phyloP scores from a whole-genome alignment of 768 basidiomycete species.

The Terana coerulea region DNA sequence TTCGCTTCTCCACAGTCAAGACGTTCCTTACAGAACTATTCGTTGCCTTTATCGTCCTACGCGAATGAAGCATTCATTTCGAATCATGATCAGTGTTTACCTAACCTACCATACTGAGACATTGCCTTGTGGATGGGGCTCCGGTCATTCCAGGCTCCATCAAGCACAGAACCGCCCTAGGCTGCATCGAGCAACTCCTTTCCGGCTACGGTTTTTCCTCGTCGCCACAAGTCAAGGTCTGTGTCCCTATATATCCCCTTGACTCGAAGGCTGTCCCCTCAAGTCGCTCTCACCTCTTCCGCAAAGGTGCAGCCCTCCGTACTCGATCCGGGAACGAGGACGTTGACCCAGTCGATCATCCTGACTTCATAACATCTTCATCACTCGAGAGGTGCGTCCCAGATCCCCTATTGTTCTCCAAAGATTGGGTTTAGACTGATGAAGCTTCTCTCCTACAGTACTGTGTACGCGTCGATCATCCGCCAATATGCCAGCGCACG shows the following conservation, averaged over 20 bases:
- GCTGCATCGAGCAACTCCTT: background rate
- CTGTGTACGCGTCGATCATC: background rate
- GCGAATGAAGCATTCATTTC: conserved; percentile 5
- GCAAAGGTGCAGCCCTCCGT: background rate
- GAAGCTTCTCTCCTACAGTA: background rate
- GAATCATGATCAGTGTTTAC: background rate
- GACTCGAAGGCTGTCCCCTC: background rate
- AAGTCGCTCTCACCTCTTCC: background rate
- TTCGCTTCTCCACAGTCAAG: background rate
- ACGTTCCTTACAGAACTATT: conserved; percentile 1
- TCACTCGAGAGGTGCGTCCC: background rate
- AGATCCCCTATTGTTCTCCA: background rate
- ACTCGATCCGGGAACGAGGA: background rate
- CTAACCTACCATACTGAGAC: background rate
- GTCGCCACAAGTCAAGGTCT: background rate
- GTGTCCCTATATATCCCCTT: background rate
- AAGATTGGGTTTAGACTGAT: background rate
- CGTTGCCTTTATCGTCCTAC: background rate
- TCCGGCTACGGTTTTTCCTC: background rate
- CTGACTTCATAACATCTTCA: background rate
- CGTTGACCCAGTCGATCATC: background rate
- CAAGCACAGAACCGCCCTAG: background rate
- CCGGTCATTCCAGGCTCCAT: background rate
- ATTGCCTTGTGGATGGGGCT: background rate
- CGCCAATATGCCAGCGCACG: conserved; percentile 10